phyloP scores from a whole-genome alignment of 2,329 filamentous ascomycete species.

The Daldinia sp. region DNA sequence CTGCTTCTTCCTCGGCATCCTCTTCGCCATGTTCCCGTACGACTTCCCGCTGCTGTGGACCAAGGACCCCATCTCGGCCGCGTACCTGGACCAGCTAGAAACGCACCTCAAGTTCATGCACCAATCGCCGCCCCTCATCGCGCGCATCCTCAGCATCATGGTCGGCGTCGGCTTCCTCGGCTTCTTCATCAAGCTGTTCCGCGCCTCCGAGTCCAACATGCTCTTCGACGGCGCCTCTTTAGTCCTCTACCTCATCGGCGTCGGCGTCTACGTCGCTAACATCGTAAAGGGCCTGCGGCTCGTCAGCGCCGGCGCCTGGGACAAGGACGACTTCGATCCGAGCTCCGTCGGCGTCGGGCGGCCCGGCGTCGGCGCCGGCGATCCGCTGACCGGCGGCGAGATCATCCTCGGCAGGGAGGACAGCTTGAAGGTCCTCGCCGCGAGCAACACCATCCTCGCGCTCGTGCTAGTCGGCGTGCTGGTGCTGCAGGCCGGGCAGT shows the following conservation, averaged over 20 bases:
- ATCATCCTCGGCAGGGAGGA: constrained; percentile 85
- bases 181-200: constrained; percentile 95
- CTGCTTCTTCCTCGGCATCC: constrained; percentile 97
- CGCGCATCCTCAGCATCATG: constrained; percentile 93
- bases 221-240: constrained; percentile 90
- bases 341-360: constrained; percentile 48
- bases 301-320: constrained; percentile 78
- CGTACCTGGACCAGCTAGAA: constrained; percentile 88
- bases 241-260: constrained; percentile 85
- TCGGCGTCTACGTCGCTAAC: constrained; percentile 94
- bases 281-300: constrained; percentile 94
- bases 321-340: constrained; percentile 50
- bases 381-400: constrained; percentile 65
- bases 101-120: constrained; percentile 91
- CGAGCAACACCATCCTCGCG: constrained; percentile 95
- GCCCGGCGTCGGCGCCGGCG: constrained; percentile 50
- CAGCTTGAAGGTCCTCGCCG: constrained; percentile 87
- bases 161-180: constrained; percentile 88
- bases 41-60: constrained; percentile 92
- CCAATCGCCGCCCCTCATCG: constrained; percentile 90
- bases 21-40: constrained; percentile 97
- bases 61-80: constrained; percentile 69
- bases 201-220: constrained; percentile 91
- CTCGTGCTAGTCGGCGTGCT: constrained; percentile 91
- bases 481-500: constrained; percentile 94